Base-by-base conservation (phyloP, 495 filamentous ascomycete species). In the Penicillium pulvis region DNA sequence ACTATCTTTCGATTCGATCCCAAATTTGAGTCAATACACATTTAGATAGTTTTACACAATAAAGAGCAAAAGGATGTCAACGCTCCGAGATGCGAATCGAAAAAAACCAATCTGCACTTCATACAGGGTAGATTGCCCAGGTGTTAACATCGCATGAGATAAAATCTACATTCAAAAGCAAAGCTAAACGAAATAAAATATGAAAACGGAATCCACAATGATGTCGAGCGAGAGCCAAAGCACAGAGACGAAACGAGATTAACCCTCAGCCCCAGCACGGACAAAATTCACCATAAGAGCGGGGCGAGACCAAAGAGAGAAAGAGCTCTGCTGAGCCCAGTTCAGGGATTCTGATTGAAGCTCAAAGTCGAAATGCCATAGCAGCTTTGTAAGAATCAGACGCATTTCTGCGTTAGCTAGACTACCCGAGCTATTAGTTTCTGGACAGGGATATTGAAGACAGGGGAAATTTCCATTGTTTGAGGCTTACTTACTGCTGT, bases 371-470 rank as follows among this genome's bases (percentile, higher is more conserved):
- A 84, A 85, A 33, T 69, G 61, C 74, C 75, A 85, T 1, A 85
- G 43, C 12, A 85, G 48, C 41, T 81, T 81, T 11, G 79, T 69
- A 1, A 84, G 58, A 31, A 83, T 74, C 0, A 85, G 57, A 7
- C 81, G 71, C 74, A 84, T 77, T 61, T 85, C 82, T 2, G 78
- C 75, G 59, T 78, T 78, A 1, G 82, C 83, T 11, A 86, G 71
- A 30, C 66, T 75, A 17, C n/a, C n/a, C 39, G 5, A 17, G 33
- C 39, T 17, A 14, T 41, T 41, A 41, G 39, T 17, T 41, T n/a
- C 6, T 41, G 4, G 28, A 28, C 28, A 1, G 3, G 4, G 43
- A 31, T 14, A 9, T 10, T 23, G 20, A 23, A 23, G 20, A 23
- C 20, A 23, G 1, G 2, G 20, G 1, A 23, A 23, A n/a, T n/a